phyloP scores from a whole-genome alignment of 2,329 filamentous ascomycete genomes.

The Ceratocystis diversiconidia region DNA sequence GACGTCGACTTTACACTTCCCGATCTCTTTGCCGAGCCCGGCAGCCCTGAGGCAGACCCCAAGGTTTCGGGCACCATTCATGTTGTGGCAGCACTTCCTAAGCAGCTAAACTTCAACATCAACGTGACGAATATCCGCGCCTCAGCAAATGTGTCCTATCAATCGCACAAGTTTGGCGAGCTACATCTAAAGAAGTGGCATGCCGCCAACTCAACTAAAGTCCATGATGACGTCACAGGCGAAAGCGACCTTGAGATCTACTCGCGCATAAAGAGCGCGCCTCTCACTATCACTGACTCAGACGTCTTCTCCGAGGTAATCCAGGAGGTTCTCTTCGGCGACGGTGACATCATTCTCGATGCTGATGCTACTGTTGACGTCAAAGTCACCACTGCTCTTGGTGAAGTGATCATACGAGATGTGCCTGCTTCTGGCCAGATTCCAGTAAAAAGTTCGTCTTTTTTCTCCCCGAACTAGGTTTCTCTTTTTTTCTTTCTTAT shows the following conservation, averaged over 20 bases:
- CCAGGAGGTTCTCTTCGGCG: conserved; percentile 65
- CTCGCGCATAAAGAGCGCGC: conserved; percentile 62
- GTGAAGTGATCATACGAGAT: conserved; percentile 63
- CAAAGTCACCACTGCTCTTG: conserved; percentile 66
- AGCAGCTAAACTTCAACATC: conserved; percentile 75
- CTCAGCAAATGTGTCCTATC: conserved; percentile 66
- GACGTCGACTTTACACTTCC: conserved; percentile 80
- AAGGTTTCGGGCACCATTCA: conserved; percentile 71
- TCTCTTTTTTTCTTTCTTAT: conserved; percentile 12
- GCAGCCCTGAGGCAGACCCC: conserved; percentile 57
- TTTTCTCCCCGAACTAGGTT: conserved; percentile 27
- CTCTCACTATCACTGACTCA: conserved; percentile 67
- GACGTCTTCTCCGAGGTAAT: conserved; percentile 68
- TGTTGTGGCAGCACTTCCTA: conserved; percentile 63
- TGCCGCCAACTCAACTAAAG: conserved; percentile 60
- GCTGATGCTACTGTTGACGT: conserved; percentile 73
- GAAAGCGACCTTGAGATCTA: conserved; percentile 56
- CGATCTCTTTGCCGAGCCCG: conserved; percentile 62
- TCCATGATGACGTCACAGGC: conserved; percentile 38
- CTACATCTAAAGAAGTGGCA: conserved; percentile 75
- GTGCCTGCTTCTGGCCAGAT: conserved; percentile 78
- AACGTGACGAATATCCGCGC: conserved; percentile 65
- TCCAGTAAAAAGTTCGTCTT: conserved; percentile 83
- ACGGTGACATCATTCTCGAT: conserved; percentile 51
- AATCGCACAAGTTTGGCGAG: conserved; percentile 61